Evolutionary conservation across 2,329 filamentous ascomycete genomes (phyloP), one percentile per base, ranked within the genome.

Genomic region (Fusarium drepaniforme): DNA sequence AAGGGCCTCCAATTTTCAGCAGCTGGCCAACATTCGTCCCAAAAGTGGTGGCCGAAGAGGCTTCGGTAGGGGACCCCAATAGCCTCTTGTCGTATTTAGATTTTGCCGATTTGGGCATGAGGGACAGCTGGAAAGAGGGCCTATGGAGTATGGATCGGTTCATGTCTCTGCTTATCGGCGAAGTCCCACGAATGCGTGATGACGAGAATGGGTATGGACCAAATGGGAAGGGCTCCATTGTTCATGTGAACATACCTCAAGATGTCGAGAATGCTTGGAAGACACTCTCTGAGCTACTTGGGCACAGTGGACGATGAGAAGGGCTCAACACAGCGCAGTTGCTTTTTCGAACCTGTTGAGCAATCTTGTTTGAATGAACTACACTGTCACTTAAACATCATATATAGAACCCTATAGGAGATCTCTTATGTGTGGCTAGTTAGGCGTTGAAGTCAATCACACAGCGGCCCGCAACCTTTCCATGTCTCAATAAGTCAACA

Each of bases 11-110:
- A 28, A 11, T 42, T 11, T 28, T 78, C 5, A 21, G 61, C 8
- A 59, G 76, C 11, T 78, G 75, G 75, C 76, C 75, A 9, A 78
- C 72, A 3, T 72, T 78, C 49, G 59, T 75, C 3, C 75, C 75
- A 12, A 44, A 38, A 8, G 63, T 77, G 12, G 11, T 33, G 1
- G 23, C 40, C n/a, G 33, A 44, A 15, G n/a, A 42, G 4, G 9
- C 16, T n/a, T n/a, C 46, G 35, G 12, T 23, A 7, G n/a, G n/a
- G 3, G 21, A 35, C 15, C 2, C 6, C 16, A 9, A 8, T 2
- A 23, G 5, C 35, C 35, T 66, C 35, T 25, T 66, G 2, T 63
- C 72, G 7, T 62, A 35, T 38, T 57, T 77, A 8, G 30, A 30
- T 16, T 77, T 74, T 18, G 38, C 37, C 25, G 15, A 46, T 28